These are phyloP conservation scores for Akanthomyces uredinophilus DNA, from an alignment of 2,329 filamentous ascomycete genomes.

Conservation along the genomic window DNA sequence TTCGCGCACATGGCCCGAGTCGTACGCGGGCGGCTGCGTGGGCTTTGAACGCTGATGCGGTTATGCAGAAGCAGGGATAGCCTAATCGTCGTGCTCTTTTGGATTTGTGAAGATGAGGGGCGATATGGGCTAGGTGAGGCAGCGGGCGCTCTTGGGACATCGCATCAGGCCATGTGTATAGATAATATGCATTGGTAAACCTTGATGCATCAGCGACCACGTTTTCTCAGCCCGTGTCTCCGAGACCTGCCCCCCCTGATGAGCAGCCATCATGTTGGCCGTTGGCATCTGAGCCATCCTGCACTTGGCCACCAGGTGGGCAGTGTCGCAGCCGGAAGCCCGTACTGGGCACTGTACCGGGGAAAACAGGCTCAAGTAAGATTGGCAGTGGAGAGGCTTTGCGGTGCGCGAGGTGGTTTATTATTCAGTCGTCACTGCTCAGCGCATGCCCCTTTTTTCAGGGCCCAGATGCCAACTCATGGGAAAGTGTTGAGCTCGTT, in stretches of 20 bases:
- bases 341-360: not conserved
- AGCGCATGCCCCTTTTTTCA: not conserved
- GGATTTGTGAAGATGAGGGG: not conserved
- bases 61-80: slow-evolving; percentile 2
- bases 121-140: not conserved
- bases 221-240: too few relatives aligned
- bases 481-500: not conserved
- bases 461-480: not conserved
- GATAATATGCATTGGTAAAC: too few relatives aligned
- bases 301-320: not conserved
- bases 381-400: slow-evolving; percentile 11
- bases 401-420: not conserved
- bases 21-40: not conserved
- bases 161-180: too few relatives aligned
- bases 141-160: not conserved
- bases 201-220: too few relatives aligned
- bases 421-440: not conserved
- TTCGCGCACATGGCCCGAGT: not conserved
- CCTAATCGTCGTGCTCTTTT: not conserved
- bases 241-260: not conserved
- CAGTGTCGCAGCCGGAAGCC: not conserved
- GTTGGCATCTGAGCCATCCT: not conserved
- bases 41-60: not conserved
- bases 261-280: not conserved
- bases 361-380: slow-evolving; percentile 1